Conservation (phyloP, 208 protist species). For the Trypanosoma grayi region DNA sequence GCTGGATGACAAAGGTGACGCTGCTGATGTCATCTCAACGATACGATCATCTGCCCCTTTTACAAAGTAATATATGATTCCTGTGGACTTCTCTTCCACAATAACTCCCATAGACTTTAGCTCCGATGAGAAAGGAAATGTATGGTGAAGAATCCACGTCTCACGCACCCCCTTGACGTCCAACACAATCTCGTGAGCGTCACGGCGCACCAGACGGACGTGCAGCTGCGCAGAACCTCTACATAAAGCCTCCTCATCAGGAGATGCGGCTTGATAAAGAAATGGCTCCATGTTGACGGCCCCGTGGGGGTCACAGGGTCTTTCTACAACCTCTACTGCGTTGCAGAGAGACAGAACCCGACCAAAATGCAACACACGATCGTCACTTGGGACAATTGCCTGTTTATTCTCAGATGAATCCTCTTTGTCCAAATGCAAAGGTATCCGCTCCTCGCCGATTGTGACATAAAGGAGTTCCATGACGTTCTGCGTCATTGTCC, state of each 20-base stretch:
- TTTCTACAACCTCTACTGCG: conserved; percentile 62
- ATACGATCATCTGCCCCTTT: conserved; percentile 92
- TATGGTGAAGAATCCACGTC: conserved; percentile 70
- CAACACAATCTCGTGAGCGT: conserved; percentile 26
- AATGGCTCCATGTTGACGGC: not conserved
- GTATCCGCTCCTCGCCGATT: conserved; percentile 11
- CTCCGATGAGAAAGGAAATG: conserved; percentile 86
- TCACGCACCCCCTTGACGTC: conserved; percentile 30
- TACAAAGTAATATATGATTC: conserved; percentile 52
- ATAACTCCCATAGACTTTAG: conserved; percentile 87
- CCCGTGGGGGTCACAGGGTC: not conserved
- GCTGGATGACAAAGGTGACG: not conserved
- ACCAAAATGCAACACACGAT: conserved; percentile 52
- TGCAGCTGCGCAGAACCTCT: conserved; percentile 55
- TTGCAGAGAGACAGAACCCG: conserved; percentile 85
- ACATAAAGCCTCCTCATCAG: conserved; percentile 94
- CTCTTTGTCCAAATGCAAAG: not conserved
- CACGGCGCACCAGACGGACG: conserved; percentile 45
- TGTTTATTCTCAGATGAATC: not conserved
- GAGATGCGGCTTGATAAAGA: conserved; percentile 86
- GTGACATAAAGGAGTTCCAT: conserved; percentile 86
- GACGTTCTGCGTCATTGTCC: conserved; percentile 94
- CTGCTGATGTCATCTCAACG: conserved; percentile 28
- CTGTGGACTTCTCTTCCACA: conserved; percentile 41
- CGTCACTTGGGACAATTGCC: not conserved